Evolutionary conservation across 352 stramenopile genomes (phyloP), one percentile per base, ranked within the genome.

Genomic region (Globisporangium cederbergense): DNA sequence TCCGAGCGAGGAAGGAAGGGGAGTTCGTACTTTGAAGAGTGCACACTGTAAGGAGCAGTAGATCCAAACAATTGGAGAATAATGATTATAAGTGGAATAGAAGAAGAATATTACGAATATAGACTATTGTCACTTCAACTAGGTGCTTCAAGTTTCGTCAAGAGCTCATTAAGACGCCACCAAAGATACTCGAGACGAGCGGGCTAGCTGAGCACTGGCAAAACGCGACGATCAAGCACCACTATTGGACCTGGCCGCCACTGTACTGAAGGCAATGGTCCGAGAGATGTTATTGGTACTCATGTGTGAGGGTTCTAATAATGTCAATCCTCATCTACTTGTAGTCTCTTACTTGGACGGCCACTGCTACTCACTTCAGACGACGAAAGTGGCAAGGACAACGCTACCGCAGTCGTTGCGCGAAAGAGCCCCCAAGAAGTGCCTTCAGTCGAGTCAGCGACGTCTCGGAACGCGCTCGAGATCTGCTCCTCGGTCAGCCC

Each of bases 401-500:
- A 4, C 40, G 40, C 40, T 18, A 46, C 13, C 13, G 22, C 34
- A 8, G 49, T 36, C 25, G 25, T 60, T 25, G 57, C 43, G 0
- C 52, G 62, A 52, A 72, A 72, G 13, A 72, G 46, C 20, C 66
- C 66, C 66, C 66, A 72, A 5, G 51, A 65, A 1, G 61, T 16
- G 7, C 66, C 66, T 58, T 68, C 62, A 11, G 42, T 56, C 25
- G 61, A 62, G 57, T 72, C 66, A 0, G 56, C 66, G 10, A 59
- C 52, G 30, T 66, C 62, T 58, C 59, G 58, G n/a, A 72, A 66
- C 57, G 62, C 62, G 22, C 38, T 40, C 43, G 66, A 53, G 36
- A 72, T 61, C 9, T 58, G 40, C 6, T 20, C 30, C n/a, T 58
- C 55, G 6, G 34, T 45, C 25, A 72, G 57, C 6, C 50, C 57